Base-by-base conservation (phyloP, 208 protist species). In the Crithidia sp. region DNA sequence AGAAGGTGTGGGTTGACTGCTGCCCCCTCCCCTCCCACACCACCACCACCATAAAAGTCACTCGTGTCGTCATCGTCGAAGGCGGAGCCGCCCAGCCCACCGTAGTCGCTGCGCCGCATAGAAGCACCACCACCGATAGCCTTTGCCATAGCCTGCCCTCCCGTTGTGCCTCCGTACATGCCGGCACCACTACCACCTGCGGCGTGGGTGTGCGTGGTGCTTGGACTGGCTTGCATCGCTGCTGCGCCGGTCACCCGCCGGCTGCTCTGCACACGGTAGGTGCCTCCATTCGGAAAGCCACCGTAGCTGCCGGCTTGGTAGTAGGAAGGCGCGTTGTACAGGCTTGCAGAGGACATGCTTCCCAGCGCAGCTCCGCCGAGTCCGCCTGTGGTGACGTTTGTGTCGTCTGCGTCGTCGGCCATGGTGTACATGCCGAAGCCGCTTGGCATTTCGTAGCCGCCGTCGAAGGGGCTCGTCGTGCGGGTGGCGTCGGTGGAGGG, bases 241-340 rank as follows among this genome's bases (percentile, higher is more conserved):
- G 45, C 45, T 13, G 45, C 47, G 8, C 13, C 36, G 5, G 44
- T 44, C 14, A 45, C 3, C 62, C 44, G 54, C 12, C 62, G 44
- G 62, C 49, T 67, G 44, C 62, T 45, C 3, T 57, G 62, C 4
- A 44, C 62, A 4, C 47, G 49, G 62, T 57, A 57, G 14, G 8
- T 56, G 59, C 14, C 16, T 1, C 12, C n/a, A 41, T 8, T 17
- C 37, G 57, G 3, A 4, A 9, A 28, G 8, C 60, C 60, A 19
- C 60, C 62, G 62, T 67, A 67, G 36, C 36, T 67, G 44, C 62
- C 62, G 37, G 62, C 62, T 28, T 67, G 47, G 47, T 67, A 67
- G 62, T 67, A 67, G 49, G 62, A 67, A 2, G 62, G 62, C 37
- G 57, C 43, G 62, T 67, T 57, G 49, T 67, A 67, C 9, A 67